Evolutionary conservation across 2,329 filamentous ascomycete species (phyloP), one percentile per base, ranked within the genome.

Genomic region (Raffaelea albimanens): DNA sequence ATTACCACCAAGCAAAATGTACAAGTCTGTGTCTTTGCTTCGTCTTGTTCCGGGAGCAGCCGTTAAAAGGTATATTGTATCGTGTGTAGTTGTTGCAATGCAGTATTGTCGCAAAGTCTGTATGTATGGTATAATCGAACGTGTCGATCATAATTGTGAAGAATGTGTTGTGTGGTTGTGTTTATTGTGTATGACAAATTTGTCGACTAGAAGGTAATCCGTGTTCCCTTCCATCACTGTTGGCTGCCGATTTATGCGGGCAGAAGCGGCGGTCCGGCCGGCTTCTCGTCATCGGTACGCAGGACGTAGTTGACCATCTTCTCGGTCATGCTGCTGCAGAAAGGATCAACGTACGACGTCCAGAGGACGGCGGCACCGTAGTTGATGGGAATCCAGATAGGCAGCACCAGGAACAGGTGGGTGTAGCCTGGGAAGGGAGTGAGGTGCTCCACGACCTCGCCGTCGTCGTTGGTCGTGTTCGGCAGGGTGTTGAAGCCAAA

Each of bases 341-440:
- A 69, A 1, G 74, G 73, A 56, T 80, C 76, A 18, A 80, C 68
- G 42, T 73, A 70, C 5, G 61, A 66, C 13, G 71, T 75, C 76
- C 76, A 80, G 1, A 71, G 55, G 55, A 70, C 65, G 3, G 71
- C 71, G 13, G 61, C 55, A 9, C 60, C 64, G 48, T 76, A 74
- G 42, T 72, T 59, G 21, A 75, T 60, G 1, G 66, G 65, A 36
- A 75, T 64, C 66, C 70, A 76, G 46, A 72, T 59, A 1, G 66
- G 59, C 19, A 73, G 50, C 42, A 63, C 60, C 8, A 69, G 55
- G 23, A 63, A 52, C 42, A 75, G 59, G 45, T 64, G 60, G 53
- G 59, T 49, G 44, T 56, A 50, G 36, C 62, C 58, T 25, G 70
- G 64, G 51, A 67, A 63, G 4, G 39, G 44, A 11, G 52, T 53